Evolutionary conservation across 1,284 basidiomycete species (phyloP).

Genomic region (Sporisorium exsertum): DNA sequence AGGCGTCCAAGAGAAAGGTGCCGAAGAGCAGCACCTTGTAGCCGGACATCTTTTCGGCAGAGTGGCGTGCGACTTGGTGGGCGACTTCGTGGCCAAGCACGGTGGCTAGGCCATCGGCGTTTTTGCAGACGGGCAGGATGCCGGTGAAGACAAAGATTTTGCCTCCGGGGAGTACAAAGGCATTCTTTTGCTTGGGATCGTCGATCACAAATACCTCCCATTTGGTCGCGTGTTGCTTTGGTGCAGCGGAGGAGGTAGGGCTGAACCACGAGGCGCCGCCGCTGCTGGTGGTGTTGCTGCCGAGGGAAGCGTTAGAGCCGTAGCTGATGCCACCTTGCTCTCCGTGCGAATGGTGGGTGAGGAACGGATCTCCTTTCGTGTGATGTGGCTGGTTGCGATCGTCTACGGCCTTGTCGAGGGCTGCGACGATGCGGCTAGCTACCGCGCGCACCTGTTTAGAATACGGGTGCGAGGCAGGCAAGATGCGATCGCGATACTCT

Average conservation of each 20-base stretch:
- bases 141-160: slow-evolving; percentile 88
- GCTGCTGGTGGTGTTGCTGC: not conserved
- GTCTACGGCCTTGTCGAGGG: slow-evolving; percentile 72
- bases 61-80: slow-evolving; percentile 73
- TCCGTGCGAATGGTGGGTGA: slow-evolving; percentile 40
- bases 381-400: slow-evolving; percentile 69
- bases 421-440: slow-evolving; percentile 79
- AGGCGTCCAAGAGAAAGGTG: slow-evolving; percentile 47
- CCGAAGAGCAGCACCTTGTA: slow-evolving; percentile 58
- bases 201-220: slow-evolving; percentile 87
- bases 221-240: slow-evolving; percentile 37
- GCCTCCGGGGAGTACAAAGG: slow-evolving; percentile 80
- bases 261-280: slow-evolving; percentile 20
- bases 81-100: slow-evolving; percentile 88
- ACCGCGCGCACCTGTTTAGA: slow-evolving; percentile 74
- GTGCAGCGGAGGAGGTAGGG: not conserved
- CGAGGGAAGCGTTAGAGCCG: slow-evolving; percentile 20
- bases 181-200: slow-evolving; percentile 79
- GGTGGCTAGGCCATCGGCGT: slow-evolving; percentile 86
- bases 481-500: slow-evolving; percentile 75
- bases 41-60: slow-evolving; percentile 65
- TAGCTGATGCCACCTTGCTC: slow-evolving; percentile 43
- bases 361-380: slow-evolving; percentile 36
- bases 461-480: slow-evolving; percentile 79
- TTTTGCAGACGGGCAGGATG: slow-evolving; percentile 81